Evolutionary conservation across 2,329 filamentous ascomycete genomes (phyloP).

Genomic region (Ophiostoma himal-ulmi): DNA sequence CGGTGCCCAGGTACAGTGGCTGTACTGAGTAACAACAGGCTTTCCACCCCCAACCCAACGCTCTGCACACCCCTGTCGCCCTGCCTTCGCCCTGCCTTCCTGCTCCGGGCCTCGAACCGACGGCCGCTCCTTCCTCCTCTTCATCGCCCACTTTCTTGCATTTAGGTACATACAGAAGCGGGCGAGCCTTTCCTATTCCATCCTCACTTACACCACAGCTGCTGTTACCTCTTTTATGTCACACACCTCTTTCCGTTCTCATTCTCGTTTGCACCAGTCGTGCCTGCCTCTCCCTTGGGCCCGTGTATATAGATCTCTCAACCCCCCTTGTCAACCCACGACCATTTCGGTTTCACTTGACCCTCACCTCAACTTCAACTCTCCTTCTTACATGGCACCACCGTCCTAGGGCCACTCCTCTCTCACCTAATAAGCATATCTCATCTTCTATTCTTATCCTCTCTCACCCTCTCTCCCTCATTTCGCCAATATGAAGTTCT

Average conservation of each 20-base stretch:
- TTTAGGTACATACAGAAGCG: neutral
- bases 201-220: constrained; percentile 10
- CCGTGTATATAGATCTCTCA: constrained; percentile 3
- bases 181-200: neutral
- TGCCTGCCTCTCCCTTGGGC: neutral
- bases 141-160: constrained; percentile 11
- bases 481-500: constrained; percentile 24
- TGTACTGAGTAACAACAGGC: neutral
- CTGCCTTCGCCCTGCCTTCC: neutral
- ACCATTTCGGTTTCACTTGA: constrained; percentile 1
- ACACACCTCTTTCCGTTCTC: neutral
- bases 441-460: neutral
- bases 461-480: neutral
- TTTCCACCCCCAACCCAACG: neutral
- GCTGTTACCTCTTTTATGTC: neutral
- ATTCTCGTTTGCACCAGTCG: constrained; percentile 6
- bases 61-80: neutral
- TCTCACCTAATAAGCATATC: neutral
- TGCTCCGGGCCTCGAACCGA: constrained; percentile 11
- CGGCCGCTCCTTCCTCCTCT: neutral
- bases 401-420: neutral
- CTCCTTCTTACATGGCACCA: neutral
- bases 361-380: neutral
- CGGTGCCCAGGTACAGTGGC: too few relatives aligned
- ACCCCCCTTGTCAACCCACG: neutral